Percentiles rank a stretch among this genome's conserved stretches.
Conservation (phyloP, 1,139 yeast species). For the Lodderomyces metapsilosis region DNA sequence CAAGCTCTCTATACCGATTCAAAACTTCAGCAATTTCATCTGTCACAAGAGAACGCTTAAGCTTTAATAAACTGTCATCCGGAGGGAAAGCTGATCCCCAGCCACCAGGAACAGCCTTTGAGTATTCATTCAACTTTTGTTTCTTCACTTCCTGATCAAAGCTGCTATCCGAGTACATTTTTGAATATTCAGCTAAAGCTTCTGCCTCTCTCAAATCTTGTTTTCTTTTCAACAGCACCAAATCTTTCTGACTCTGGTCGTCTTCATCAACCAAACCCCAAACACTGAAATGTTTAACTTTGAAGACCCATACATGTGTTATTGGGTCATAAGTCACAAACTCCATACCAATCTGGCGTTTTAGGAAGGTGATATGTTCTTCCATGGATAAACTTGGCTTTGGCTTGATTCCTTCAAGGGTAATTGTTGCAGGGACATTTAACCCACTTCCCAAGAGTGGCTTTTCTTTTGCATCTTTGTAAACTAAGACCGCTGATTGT, state of each 20-base stretch:
- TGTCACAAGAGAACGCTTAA: conserved; percentile 26
- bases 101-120: conserved; percentile 39
- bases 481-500: conserved; percentile 62
- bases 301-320: conserved; percentile 76
- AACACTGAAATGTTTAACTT: conserved; percentile 86
- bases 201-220: conserved; percentile 29
- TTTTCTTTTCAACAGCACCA: conserved; percentile 26
- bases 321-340: conserved; percentile 78
- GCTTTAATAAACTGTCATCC: conserved; percentile 21
- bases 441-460: conserved; percentile 73
- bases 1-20: conserved; percentile 19
- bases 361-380: conserved; percentile 47
- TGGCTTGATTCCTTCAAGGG: conserved; percentile 67
- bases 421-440: conserved; percentile 82
- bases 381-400: conserved; percentile 24
- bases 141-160: conserved; percentile 35
- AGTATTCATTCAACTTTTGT: conserved; percentile 30
- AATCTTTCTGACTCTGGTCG: conserved; percentile 51
- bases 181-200: conserved; percentile 26
- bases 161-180: conserved; percentile 27
- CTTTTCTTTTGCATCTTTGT: conserved; percentile 53
- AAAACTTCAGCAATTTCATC: conserved; percentile 29
- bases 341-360: conserved; percentile 61
- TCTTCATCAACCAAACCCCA: conserved; percentile 86
- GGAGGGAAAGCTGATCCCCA: conserved; percentile 22